Conservation (phyloP, 257 asterid species). For the Haberlea rhodopensis region DNA sequence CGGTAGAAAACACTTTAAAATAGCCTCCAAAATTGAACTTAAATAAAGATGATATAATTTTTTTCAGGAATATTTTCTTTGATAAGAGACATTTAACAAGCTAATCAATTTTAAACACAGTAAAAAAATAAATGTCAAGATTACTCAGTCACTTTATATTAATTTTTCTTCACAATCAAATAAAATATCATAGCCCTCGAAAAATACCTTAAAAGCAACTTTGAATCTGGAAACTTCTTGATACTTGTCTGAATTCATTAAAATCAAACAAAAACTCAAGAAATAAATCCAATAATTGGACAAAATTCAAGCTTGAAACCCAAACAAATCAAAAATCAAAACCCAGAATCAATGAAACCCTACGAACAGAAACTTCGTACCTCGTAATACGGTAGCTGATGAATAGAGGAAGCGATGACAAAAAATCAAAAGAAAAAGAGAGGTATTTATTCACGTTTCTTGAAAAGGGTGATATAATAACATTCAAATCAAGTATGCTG, state of each 20-base stretch:
- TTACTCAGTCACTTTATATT: constrained; percentile 24
- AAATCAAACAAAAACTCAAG: neutral
- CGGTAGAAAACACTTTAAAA: constrained; percentile 32
- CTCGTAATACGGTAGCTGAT: constrained; percentile 10
- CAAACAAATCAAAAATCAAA: neutral
- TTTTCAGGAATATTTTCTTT: constrained; percentile 8
- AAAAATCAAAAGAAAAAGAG: constrained; percentile 21
- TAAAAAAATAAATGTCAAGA: constrained; percentile 5
- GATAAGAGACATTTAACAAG: constrained; percentile 17
- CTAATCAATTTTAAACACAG: neutral
- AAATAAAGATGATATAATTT: constrained; percentile 6
- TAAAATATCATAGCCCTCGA: constrained; percentile 5
- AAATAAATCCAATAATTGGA: constrained; percentile 7
- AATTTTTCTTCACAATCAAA: neutral
- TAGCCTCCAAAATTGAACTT: constrained; percentile 19
- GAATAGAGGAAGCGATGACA: neutral
- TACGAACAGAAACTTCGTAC: neutral
- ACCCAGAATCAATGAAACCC: neutral
- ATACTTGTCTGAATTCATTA: constrained; percentile 14
- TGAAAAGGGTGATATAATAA: constrained; percentile 8
- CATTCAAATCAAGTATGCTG: constrained; percentile 2
- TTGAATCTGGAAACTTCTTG: constrained; percentile 13
- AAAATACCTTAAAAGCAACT: constrained; percentile 27
- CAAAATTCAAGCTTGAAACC: constrained; percentile 3
- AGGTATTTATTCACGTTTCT: constrained; percentile 36